Percentiles rank a stretch among this genome's conserved stretches.
Conservation (phyloP, 768 basidiomycete species). For the Baorangia bicolor region DNA sequence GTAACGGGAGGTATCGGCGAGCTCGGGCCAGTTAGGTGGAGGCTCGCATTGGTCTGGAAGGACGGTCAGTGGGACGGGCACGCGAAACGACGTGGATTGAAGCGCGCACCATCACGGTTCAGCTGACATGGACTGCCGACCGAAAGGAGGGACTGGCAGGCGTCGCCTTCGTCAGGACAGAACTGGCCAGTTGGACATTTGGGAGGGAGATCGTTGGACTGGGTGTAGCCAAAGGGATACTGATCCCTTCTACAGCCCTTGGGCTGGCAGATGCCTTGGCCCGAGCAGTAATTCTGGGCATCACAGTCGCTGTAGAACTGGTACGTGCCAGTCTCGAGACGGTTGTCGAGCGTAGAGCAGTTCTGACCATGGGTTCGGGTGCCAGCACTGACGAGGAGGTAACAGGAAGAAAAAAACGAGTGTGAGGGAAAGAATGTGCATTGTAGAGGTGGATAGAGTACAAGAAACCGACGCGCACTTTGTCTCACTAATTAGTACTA, state of each 20-base stretch:
- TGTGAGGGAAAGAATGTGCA: conserved; percentile 35
- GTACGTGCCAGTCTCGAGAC: conserved; percentile 73
- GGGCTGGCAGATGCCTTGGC: conserved; percentile 50
- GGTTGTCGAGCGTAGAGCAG: conserved; percentile 58
- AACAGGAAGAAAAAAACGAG: conserved; percentile 54
- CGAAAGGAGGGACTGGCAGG: conserved; percentile 57
- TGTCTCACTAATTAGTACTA: background rate
- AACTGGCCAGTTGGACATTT: conserved; percentile 64
- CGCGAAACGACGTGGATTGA: background rate
- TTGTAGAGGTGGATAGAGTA: background rate
- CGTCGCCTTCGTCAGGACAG: conserved; percentile 81
- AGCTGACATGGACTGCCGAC: conserved; percentile 77
- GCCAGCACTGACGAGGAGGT: conserved; percentile 45
- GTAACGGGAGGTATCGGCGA: conserved; percentile 61
- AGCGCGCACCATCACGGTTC: conserved; percentile 73
- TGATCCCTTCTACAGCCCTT: conserved; percentile 76
- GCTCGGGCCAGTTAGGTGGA: conserved; percentile 62
- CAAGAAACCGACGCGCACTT: background rate
- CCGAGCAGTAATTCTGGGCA: conserved; percentile 62
- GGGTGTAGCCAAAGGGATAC: conserved; percentile 68
- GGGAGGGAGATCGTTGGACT: conserved; percentile 48
- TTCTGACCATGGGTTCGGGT: conserved; percentile 41
- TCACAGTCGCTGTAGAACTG: conserved; percentile 81
- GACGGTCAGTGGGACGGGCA: background rate
- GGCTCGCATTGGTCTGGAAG: conserved; percentile 70